Percentiles rank a stretch among this genome's conserved stretches.
Evolutionary conservation across 768 basidiomycete genomes (phyloP).

Genomic region (Scleroderma bovista): DNA sequence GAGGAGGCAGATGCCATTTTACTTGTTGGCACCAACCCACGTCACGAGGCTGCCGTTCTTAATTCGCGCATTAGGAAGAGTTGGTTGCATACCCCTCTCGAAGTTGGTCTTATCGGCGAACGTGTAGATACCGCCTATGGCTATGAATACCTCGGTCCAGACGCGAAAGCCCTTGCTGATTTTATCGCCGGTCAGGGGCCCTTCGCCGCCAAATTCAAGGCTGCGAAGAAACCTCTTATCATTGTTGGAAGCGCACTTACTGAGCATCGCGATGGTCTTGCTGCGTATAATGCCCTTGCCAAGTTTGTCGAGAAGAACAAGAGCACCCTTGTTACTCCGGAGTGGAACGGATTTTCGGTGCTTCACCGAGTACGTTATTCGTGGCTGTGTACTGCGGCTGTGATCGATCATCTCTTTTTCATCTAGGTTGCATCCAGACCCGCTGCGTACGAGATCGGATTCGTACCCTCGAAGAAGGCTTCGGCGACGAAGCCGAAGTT

Average conservation of each 20-base stretch:
- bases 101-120: constrained; percentile 88
- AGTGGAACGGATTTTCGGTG: constrained; percentile 94
- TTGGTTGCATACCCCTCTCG: constrained; percentile 83
- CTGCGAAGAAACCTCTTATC: constrained; percentile 87
- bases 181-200: constrained; percentile 73
- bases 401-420: not conserved
- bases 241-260: constrained; percentile 84
- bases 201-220: constrained; percentile 83
- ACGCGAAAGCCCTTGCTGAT: constrained; percentile 66
- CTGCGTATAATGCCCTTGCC: constrained; percentile 69
- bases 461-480: constrained; percentile 79
- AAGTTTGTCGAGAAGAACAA: constrained; percentile 79
- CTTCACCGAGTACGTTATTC: constrained; percentile 73
- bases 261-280: constrained; percentile 82
- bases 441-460: constrained; percentile 93
- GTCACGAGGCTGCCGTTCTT: constrained; percentile 94
- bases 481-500: constrained; percentile 82
- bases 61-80: constrained; percentile 96
- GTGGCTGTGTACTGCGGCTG: not conserved
- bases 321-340: constrained; percentile 67
- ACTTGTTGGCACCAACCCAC: constrained; percentile 92
- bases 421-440: constrained; percentile 81
- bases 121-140: constrained; percentile 88
- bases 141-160: constrained; percentile 84
- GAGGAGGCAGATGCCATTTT: constrained; percentile 91